phyloP scores from a whole-genome alignment of 208 protist species.

The Crithidia bombi region DNA sequence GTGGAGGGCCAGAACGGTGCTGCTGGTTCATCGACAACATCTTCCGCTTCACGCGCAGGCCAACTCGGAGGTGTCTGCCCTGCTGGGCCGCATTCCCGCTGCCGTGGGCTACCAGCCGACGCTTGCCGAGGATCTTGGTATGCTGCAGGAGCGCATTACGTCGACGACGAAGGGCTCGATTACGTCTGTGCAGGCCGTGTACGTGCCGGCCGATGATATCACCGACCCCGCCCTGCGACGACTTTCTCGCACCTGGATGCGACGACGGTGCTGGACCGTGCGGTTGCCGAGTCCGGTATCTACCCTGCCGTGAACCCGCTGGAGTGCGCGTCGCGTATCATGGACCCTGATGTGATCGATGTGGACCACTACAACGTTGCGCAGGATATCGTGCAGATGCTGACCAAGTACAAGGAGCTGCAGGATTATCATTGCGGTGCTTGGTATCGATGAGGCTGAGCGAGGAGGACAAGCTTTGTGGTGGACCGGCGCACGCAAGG shows the following conservation, averaged over 20 bases:
- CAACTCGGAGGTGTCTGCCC: conserved; percentile 98
- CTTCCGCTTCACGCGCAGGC: conserved; percentile 99
- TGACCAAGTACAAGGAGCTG: conserved; percentile 98
- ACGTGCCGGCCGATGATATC: conserved; percentile 99
- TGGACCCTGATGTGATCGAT: conserved; percentile 96
- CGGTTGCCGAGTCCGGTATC: conserved; percentile 97
- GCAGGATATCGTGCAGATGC: conserved; percentile 96
- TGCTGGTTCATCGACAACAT: conserved; percentile 99
- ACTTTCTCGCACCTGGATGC: conserved; percentile 99
- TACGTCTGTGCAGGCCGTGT: conserved; percentile 97
- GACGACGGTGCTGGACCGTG: conserved; percentile 97
- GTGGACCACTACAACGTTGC: conserved; percentile 97
- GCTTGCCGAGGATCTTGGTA: conserved; percentile 97
- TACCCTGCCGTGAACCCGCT: conserved; percentile 99
- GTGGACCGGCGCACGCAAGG: conserved; percentile 95
- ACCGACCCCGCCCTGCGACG: conserved; percentile 98
- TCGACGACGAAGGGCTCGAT: conserved; percentile 97
- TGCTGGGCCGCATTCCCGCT: conserved; percentile 98
- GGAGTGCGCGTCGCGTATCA: conserved; percentile 97
- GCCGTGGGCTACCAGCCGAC: conserved; percentile 99
- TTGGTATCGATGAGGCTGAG: conserved; percentile 99
- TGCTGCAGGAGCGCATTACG: conserved; percentile 98
- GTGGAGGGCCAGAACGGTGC: conserved; percentile 98
- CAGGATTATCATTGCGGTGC: conserved; percentile 99
- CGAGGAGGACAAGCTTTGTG: conserved; percentile 98